phyloP scores from a whole-genome alignment of 2,329 filamentous ascomycete species.

The Thermoascus crustaceus region DNA sequence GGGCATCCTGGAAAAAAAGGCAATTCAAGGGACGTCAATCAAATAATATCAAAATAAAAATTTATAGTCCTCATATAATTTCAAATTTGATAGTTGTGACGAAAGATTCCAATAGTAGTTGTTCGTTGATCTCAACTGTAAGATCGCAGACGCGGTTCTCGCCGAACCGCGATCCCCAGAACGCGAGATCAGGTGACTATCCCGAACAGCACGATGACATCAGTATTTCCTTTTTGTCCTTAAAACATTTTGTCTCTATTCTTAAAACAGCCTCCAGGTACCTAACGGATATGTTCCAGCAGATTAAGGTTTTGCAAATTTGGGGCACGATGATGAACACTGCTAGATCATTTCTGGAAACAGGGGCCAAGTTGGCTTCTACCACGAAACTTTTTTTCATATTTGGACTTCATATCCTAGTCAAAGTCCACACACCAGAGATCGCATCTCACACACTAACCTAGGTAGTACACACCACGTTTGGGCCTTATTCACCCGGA shows the following conservation, averaged over 20 bases:
- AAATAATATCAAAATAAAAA: neutral
- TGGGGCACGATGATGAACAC: too few species aligned
- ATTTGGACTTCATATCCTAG: too few species aligned
- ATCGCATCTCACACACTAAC: neutral
- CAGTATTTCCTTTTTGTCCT: neutral
- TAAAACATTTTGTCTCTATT: neutral
- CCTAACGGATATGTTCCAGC: too few species aligned
- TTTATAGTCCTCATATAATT: too few species aligned
- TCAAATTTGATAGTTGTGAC: too few species aligned
- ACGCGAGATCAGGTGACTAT: slow-evolving; percentile 4
- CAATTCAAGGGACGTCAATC: neutral
- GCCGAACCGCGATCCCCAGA: neutral
- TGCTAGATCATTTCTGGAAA: too few species aligned
- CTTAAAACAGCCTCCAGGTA: too few species aligned
- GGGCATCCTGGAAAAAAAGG: slow-evolving; percentile 12
- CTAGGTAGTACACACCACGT: neutral
- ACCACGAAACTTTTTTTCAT: too few species aligned
- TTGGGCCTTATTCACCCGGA: slow-evolving; percentile 8
- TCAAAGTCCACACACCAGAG: neutral
- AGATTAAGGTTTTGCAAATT: too few species aligned
- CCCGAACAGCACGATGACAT: neutral
- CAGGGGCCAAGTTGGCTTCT: too few species aligned
- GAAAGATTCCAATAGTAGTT: neutral
- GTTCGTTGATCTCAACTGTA: neutral
- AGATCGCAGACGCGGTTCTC: neutral